Evolutionary conservation across 345 rosid genomes (phyloP), one percentile per base, ranked within the genome.

Genomic region (Eutrema heterophyllum): DNA sequence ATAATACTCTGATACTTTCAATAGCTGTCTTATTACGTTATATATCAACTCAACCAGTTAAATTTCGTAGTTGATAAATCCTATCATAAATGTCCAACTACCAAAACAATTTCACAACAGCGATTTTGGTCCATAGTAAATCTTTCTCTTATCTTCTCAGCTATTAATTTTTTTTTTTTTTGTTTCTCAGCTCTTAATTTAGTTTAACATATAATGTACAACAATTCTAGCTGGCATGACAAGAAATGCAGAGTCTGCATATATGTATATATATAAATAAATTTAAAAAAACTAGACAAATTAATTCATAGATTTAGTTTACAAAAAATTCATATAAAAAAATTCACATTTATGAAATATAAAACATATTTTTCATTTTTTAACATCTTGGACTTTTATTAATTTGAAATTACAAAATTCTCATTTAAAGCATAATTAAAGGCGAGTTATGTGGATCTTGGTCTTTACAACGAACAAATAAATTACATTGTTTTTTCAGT

Each of bases 21-120:
- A n/a, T n/a, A n/a, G n/a, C n/a, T n/a, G n/a, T n/a, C n/a, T n/a
- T n/a, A n/a, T n/a, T n/a, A n/a, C n/a, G n/a, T n/a, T n/a, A n/a
- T n/a, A n/a, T n/a, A n/a, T n/a, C n/a, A n/a, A n/a, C n/a, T n/a
- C n/a, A n/a, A n/a, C n/a, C n/a, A n/a, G n/a, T n/a, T 54, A 15
- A 54, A 35, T 41, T 36, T 38, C 7, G 16, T 56, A 59, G 16
- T 24, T 21, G 6, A 67, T 33, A 4, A 64, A 13, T 32, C 56
- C 7, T 35, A 14, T 43, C 56, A 68, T 75, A 32, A 75, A 52
- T 68, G 70, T 43, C 16, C 64, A 75, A 61, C 64, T 2, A 60
- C 79, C 15, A 15, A 74, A 21, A 40, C 0, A 24, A 62, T 65
- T 46, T n/a, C 5, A 36, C 50, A 57, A 48, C 61, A 49, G 1